Percentiles rank a stretch among this genome's conserved stretches.
These are phyloP conservation scores for Chytriomyces sp. DNA, from an alignment of 192 early-diverging fungal species.

Conservation along the genomic window DNA sequence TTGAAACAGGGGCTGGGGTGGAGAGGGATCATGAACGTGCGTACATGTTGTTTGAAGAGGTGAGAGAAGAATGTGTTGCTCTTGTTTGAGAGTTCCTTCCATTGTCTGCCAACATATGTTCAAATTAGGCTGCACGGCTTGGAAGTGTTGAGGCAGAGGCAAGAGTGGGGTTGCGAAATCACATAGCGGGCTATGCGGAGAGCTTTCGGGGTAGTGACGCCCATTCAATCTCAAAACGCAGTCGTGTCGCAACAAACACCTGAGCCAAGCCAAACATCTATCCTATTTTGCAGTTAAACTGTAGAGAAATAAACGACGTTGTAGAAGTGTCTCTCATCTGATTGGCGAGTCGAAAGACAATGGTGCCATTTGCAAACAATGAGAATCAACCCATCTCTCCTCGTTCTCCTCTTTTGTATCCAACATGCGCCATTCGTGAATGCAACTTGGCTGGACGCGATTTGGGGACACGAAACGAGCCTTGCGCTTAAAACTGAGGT, in stretches of 20 bases:
- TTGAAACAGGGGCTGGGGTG: constrained; percentile 46
- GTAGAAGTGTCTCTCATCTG: too few relatives aligned
- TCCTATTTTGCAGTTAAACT: too few relatives aligned
- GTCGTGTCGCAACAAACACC: background rate
- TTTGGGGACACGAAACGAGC: too few relatives aligned
- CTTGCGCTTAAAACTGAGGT: too few relatives aligned
- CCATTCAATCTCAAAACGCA: background rate
- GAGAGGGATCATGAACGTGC: constrained; percentile 44
- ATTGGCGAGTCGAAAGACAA: too few relatives aligned
- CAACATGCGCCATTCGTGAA: too few relatives aligned
- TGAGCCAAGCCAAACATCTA: background rate
- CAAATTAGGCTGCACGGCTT: constrained; percentile 17
- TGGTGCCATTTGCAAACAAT: too few relatives aligned
- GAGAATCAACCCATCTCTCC: too few relatives aligned
- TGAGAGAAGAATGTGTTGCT: constrained; percentile 10
- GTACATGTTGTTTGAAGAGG: constrained; percentile 45
- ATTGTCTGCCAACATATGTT: background rate
- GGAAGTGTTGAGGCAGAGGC: constrained; percentile 2
- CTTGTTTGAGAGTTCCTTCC: background rate
- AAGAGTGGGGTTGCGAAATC: background rate
- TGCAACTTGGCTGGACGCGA: too few relatives aligned
- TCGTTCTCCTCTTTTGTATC: too few relatives aligned
- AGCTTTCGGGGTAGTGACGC: too few relatives aligned
- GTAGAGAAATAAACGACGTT: too few relatives aligned
- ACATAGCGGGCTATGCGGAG: background rate